phyloP scores from a whole-genome alignment of 1,284 basidiomycete species.

The Rhodotorula sp. region DNA sequence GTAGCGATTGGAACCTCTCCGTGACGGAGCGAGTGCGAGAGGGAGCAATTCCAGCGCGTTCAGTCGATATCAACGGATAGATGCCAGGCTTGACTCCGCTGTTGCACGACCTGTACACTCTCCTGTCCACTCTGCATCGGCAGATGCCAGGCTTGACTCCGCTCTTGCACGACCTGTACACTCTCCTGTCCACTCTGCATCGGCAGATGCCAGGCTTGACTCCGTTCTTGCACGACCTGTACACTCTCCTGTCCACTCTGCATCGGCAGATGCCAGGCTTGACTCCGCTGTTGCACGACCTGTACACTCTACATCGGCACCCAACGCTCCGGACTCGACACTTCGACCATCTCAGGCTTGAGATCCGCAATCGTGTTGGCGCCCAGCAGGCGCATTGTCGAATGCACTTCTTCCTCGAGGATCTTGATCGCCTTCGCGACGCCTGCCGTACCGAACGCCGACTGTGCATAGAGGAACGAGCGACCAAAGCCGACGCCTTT shows the following conservation, averaged over 20 bases:
- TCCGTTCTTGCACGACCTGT: no score
- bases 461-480: constrained; percentile 63
- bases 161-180: no score
- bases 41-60: no score
- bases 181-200: no score
- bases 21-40: no score
- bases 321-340: constrained; percentile 13
- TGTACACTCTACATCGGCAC: constrained; percentile 1
- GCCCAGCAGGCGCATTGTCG: constrained; percentile 47
- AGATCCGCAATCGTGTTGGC: constrained; percentile 43
- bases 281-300: background rate
- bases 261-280: no score
- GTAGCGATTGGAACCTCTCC: no score
- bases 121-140: constrained; percentile 6
- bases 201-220: no score
- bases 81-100: background rate
- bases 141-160: background rate
- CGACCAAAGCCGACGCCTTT: constrained; percentile 84
- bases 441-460: constrained; percentile 65
- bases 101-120: no score
- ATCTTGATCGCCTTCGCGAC: constrained; percentile 65
- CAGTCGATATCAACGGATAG: no score
- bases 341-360: constrained; percentile 35
- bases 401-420: constrained; percentile 46
- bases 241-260: no score